phyloP scores from a whole-genome alignment of 129 eudicot species.

The Tagetes erecta region DNA sequence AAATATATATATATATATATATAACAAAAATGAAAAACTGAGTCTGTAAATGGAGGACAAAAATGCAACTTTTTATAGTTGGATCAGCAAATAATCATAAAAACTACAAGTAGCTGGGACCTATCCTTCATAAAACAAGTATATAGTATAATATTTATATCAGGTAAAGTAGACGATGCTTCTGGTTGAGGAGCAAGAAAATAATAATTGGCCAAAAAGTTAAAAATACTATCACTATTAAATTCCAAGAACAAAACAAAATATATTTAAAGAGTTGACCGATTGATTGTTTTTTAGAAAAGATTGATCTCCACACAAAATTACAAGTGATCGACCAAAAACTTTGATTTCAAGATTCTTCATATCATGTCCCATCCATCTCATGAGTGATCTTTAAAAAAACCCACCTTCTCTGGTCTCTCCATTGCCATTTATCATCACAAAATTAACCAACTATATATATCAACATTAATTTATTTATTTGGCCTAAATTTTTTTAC shows the following conservation, averaged over 20 bases:
- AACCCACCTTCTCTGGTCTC: constrained; percentile 46
- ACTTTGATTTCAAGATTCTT: constrained; percentile 43
- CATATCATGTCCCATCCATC: constrained; percentile 76
- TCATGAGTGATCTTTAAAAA: constrained; percentile 36
- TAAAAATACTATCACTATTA: constrained; percentile 27
- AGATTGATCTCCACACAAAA: constrained; percentile 61
- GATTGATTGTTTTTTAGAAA: constrained; percentile 33
- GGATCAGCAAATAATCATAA: constrained; percentile 17
- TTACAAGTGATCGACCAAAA: constrained; percentile 18
- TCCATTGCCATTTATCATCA: constrained; percentile 37
- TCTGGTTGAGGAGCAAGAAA: constrained; percentile 40
- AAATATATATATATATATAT: no score
- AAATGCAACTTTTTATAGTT: constrained; percentile 6
- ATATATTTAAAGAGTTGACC: constrained; percentile 47
- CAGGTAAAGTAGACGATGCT: constrained; percentile 37
- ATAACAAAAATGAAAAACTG: neutral
- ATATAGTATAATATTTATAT: constrained; percentile 27
- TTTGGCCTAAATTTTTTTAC: no score
- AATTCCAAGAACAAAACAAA: constrained; percentile 34
- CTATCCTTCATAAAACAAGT: constrained; percentile 24
- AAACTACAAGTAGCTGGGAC: constrained; percentile 29
- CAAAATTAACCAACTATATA: constrained; percentile 28
- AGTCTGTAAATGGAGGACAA: constrained; percentile 2
- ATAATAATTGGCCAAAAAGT: constrained; percentile 38
- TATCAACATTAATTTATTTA: neutral